Evolutionary conservation across 768 basidiomycete species (phyloP).

Genomic region (Serendipita indica): DNA sequence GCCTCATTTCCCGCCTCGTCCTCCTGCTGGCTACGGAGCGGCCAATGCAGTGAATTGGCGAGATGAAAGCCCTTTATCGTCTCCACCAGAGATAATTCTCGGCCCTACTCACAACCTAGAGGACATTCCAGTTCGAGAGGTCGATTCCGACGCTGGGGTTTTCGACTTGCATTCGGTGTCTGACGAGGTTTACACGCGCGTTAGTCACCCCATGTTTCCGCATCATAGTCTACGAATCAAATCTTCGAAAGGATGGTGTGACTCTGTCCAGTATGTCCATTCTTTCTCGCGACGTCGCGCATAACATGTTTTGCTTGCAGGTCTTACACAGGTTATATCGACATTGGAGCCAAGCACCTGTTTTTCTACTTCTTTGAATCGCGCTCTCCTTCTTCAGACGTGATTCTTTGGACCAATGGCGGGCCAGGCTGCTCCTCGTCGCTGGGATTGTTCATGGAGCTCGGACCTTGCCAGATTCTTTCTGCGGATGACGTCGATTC

Average conservation of each 20-base stretch:
- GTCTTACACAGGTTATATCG: slow-evolving; percentile 20
- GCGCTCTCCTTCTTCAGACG: slow-evolving; percentile 13
- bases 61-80: too few species aligned
- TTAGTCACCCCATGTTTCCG: slow-evolving; percentile 16
- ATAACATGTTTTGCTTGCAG: neutral
- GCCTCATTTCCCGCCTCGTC: too few species aligned
- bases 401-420: slow-evolving; percentile 18
- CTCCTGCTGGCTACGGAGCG: too few species aligned
- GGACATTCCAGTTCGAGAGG: too few species aligned
- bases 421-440: slow-evolving; percentile 45
- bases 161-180: slow-evolving; percentile 11
- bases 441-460: slow-evolving; percentile 57
- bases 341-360: slow-evolving; percentile 28
- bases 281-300: neutral
- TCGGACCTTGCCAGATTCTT: slow-evolving; percentile 31
- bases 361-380: slow-evolving; percentile 26
- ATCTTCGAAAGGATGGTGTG: slow-evolving; percentile 28
- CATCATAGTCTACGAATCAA: slow-evolving; percentile 28
- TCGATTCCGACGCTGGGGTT: neutral
- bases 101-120: too few species aligned
- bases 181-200: slow-evolving; percentile 13
- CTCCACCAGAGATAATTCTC: too few species aligned
- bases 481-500: slow-evolving; percentile 8
- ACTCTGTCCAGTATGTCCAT: slow-evolving; percentile 21
- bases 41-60: too few species aligned